Base-by-base conservation (phyloP, 139 green algal genomes). In the Spirogloea muscicola region DNA sequence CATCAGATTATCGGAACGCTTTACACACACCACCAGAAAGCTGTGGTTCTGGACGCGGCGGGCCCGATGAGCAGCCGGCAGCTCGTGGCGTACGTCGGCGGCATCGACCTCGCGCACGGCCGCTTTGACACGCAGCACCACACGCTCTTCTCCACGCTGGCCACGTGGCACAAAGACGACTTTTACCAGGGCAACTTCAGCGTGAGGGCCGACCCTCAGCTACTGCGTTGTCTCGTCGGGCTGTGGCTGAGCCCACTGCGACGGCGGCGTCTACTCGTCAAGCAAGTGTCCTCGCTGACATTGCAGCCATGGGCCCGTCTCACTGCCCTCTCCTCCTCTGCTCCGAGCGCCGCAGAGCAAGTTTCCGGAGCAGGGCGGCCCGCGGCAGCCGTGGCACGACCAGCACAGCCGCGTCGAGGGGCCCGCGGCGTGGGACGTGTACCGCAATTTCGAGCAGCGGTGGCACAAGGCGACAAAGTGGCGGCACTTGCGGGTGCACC, bases 341-440 rank as follows among this genome's bases (percentile, higher is more conserved):
- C n/a, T n/a, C n/a, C n/a, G n/a, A n/a, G n/a, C n/a, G n/a, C n/a
- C n/a, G n/a, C n/a, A n/a, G n/a, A n/a, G n/a, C n/a, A n/a, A n/a
- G n/a, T n/a, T n/a, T n/a, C n/a, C n/a, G n/a, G n/a, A n/a, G n/a
- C n/a, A n/a, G n/a, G n/a, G n/a, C 46, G 77, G 79, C 2, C 78
- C 80, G 0, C 67, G 82, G 25, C 46, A 91, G 74, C 86, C 87
- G 2, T 90, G 87, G 85, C 86, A 91, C 49, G 87, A 91, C 82
- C 85, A 89, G 55, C 86, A 91, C 59, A 75, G 69, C 48, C 60
- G 61, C 7, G 36, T 91, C 36, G 70, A 86, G 64, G 87, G 87
- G 1, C 78, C 83, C 9, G 58, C 68, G 0, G 87, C 81, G 13
- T 76, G 67, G 58, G 87, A 91, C 42, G 65, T 90, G 43, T 55